phyloP scores from a whole-genome alignment of 345 rosid genomes.

The Erucastrum elatum region DNA sequence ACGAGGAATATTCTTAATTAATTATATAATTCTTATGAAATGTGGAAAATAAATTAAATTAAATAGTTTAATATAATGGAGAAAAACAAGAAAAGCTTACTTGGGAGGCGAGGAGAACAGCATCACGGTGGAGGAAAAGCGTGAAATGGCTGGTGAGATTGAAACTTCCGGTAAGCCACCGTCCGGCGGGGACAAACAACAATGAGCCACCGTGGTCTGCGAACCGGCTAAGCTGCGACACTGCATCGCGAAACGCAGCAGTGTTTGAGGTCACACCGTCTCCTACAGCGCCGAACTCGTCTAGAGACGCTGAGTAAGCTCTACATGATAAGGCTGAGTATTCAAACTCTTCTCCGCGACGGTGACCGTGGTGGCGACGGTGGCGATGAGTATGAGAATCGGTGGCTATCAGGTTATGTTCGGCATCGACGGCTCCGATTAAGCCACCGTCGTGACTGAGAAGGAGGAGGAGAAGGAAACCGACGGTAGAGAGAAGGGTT shows the following conservation, averaged over 20 bases:
- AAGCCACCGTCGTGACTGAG: slow-evolving; percentile 16
- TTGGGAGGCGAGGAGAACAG: slow-evolving; percentile 81
- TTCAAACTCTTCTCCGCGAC: slow-evolving; percentile 42
- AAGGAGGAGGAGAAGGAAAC: slow-evolving; percentile 19
- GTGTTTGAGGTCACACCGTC: slow-evolving; percentile 83
- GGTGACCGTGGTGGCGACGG: slow-evolving; percentile 43
- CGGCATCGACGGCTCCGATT: slow-evolving; percentile 9
- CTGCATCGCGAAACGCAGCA: slow-evolving; percentile 63
- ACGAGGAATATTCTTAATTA: slow-evolving; percentile 18
- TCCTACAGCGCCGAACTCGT: slow-evolving; percentile 84
- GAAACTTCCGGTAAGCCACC: slow-evolving; percentile 85
- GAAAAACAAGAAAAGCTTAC: slow-evolving; percentile 35
- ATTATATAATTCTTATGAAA: neutral
- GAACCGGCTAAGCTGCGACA: slow-evolving; percentile 57
- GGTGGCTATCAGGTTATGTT: slow-evolving; percentile 18
- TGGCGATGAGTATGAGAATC: slow-evolving; percentile 30
- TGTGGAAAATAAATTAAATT: neutral
- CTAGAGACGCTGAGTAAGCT: slow-evolving; percentile 63
- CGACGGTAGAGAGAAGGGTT: slow-evolving; percentile 17
- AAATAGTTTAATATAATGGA: neutral
- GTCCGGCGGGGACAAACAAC: slow-evolving; percentile 81
- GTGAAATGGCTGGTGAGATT: slow-evolving; percentile 92
- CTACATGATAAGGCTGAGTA: slow-evolving; percentile 69
- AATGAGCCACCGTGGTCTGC: slow-evolving; percentile 64
- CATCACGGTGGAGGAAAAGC: slow-evolving; percentile 69